Conservation (phyloP, 306 rosid genomes). For the Geum urbanum region DNA sequence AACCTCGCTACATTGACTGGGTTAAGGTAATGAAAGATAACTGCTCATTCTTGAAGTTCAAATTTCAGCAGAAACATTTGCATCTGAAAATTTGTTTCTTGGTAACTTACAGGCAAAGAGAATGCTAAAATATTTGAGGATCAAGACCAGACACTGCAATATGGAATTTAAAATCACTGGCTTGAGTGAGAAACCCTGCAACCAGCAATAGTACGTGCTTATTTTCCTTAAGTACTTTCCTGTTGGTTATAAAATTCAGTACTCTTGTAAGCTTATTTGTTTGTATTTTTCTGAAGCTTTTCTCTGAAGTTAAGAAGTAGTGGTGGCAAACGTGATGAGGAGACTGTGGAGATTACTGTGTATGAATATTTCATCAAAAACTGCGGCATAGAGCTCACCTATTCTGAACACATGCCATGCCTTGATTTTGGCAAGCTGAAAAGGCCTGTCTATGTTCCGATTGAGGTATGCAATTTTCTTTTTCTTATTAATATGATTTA, state of each 20-base stretch:
- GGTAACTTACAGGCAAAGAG: conserved; percentile 58
- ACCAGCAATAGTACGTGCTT: conserved; percentile 63
- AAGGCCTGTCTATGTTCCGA: conserved; percentile 65
- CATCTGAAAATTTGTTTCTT: conserved; percentile 15
- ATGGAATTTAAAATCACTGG: conserved; percentile 68
- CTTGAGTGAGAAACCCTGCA: conserved; percentile 84
- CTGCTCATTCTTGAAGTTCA: conserved; percentile 5
- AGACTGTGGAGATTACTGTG: conserved; percentile 67
- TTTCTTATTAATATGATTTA: too few relatives aligned
- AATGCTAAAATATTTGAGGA: conserved; percentile 75
- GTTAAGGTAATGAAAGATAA: conserved; percentile 54
- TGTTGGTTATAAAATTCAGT: conserved; percentile 12
- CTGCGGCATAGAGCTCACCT: conserved; percentile 52
- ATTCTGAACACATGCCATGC: conserved; percentile 48
- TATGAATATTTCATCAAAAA: conserved; percentile 62
- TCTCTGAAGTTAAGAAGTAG: conserved; percentile 59
- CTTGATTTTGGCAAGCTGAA: conserved; percentile 86
- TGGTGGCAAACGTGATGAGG: conserved; percentile 30
- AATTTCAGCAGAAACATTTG: conserved; percentile 15
- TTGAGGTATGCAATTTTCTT: conserved; percentile 53
- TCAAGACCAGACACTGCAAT: conserved; percentile 54
- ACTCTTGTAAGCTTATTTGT: conserved; percentile 8
- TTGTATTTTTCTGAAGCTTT: conserved; percentile 46
- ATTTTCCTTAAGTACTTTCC: conserved; percentile 15
- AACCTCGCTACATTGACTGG: conserved; percentile 75